Evolutionary conservation across 2,329 filamentous ascomycete species (phyloP).

Genomic region (Aspergillus bombycis): DNA sequence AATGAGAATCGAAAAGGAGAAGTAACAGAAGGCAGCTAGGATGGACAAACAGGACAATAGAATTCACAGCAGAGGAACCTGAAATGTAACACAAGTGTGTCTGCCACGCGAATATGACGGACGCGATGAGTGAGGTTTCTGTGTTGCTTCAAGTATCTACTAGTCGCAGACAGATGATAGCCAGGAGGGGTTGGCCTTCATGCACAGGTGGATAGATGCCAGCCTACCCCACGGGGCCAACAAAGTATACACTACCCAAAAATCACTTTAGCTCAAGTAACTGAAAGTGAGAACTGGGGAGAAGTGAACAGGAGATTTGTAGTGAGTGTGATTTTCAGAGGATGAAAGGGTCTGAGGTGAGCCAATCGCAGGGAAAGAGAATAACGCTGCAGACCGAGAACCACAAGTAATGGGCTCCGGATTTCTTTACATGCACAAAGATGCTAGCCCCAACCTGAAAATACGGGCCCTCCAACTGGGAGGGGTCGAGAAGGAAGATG

Average conservation of each 20-base stretch:
- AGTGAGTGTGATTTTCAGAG: neutral
- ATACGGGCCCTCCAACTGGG: neutral
- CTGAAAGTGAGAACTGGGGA: neutral
- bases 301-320: neutral
- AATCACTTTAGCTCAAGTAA: neutral
- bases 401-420: neutral
- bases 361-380: neutral
- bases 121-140: constrained; percentile 11
- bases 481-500: neutral
- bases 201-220: constrained; percentile 1
- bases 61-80: neutral
- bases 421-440: neutral
- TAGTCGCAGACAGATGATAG: constrained; percentile 9
- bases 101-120: neutral
- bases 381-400: neutral
- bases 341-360: neutral
- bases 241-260: neutral
- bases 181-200: constrained; percentile 10
- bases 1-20: neutral
- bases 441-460: neutral
- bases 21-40: neutral
- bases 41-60: neutral
- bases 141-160: constrained; percentile 14
- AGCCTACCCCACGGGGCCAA: neutral
- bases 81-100: neutral